These are phyloP conservation scores for Pterothamnion heteromorphum DNA, from an alignment of 31 red algal genomes.

Conservation along the genomic window DNA sequence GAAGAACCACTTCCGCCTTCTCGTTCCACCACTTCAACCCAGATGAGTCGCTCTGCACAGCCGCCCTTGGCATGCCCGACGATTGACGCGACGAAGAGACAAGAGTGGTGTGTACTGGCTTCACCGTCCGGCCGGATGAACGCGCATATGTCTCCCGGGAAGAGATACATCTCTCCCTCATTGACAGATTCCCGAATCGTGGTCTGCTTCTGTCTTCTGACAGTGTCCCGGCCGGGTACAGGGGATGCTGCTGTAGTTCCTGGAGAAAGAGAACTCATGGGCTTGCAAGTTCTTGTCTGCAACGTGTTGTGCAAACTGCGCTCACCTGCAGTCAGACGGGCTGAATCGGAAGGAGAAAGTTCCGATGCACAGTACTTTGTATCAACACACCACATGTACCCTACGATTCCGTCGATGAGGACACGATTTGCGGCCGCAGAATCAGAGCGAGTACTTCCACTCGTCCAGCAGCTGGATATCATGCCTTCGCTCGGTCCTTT, in stretches of 20 bases:
- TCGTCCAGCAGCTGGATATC: neutral
- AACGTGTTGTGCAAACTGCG: neutral
- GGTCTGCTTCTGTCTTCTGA: neutral
- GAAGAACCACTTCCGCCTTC: neutral
- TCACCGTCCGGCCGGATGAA: constrained; percentile 5
- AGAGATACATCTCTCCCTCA: neutral
- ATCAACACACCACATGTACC: neutral
- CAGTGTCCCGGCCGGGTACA: neutral
- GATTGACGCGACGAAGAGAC: neutral
- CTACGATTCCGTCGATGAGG: neutral
- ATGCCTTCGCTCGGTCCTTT: neutral
- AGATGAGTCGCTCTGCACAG: neutral
- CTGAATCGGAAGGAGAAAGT: neutral
- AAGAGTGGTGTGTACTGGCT: neutral
- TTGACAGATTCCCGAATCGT: neutral
- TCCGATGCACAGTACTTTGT: neutral
- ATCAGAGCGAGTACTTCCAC: neutral
- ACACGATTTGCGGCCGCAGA: neutral
- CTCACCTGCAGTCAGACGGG: neutral
- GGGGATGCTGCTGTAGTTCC: neutral
- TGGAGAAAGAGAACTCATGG: neutral
- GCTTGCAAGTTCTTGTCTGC: neutral
- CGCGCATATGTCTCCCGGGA: neutral
- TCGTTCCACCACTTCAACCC: neutral
- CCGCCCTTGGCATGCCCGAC: neutral